Conservation (phyloP, 2,329 filamentous ascomycete genomes). For the Neopestalotiopsis sp. region DNA sequence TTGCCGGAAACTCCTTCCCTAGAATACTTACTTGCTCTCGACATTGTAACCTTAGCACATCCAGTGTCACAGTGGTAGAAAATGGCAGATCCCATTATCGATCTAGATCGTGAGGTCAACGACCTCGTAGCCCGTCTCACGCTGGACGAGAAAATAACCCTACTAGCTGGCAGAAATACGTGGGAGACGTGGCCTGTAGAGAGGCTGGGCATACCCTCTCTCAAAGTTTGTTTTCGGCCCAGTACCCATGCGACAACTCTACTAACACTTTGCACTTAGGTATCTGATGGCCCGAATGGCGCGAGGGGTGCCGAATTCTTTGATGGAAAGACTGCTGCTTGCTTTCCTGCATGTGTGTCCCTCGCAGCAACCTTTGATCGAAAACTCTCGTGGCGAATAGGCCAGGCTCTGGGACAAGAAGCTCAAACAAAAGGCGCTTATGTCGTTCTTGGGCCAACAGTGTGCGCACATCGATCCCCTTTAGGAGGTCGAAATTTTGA, state of each 20-base stretch:
- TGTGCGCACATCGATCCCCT: conserved; percentile 67
- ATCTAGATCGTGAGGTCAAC: neutral
- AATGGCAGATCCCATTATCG: neutral
- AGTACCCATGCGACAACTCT: neutral
- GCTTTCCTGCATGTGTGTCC: conserved; percentile 9
- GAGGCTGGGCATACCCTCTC: neutral
- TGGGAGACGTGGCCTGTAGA: conserved; percentile 4
- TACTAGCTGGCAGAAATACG: neutral
- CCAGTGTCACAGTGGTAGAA: too few species aligned
- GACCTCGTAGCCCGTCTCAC: neutral
- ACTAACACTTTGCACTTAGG: neutral
- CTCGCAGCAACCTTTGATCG: conserved; percentile 65
- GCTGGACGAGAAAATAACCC: conserved; percentile 3
- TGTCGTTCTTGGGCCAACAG: conserved; percentile 64
- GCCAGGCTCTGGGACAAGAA: conserved; percentile 60
- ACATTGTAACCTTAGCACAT: too few species aligned
- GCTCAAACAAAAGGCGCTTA: conserved; percentile 63
- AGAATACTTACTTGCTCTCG: too few species aligned
- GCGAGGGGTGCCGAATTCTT: conserved; percentile 7
- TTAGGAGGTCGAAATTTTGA: conserved; percentile 70
- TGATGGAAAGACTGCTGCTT: conserved; percentile 4
- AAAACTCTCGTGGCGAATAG: conserved; percentile 57
- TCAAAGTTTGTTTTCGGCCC: neutral
- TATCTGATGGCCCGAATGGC: conserved; percentile 10
- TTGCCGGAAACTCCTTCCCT: too few species aligned